Evolutionary conservation across 257 asterid species (phyloP), one percentile per base, ranked within the genome.

Genomic region (Solanum chiquidenum): DNA sequence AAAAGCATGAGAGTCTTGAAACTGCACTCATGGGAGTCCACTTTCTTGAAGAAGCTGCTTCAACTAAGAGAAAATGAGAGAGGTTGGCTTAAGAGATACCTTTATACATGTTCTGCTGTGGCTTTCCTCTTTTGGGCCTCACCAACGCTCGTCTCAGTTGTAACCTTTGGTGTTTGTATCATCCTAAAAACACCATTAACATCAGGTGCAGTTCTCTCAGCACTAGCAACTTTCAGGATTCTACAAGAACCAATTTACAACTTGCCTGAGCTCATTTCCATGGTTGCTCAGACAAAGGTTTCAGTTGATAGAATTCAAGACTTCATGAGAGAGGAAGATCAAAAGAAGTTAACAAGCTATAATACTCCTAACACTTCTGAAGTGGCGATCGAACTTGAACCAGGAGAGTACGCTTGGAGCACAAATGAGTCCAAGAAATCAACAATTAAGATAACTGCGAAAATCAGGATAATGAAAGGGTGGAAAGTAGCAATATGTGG

Each of bases 181-280:
- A 20, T 90, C 46, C 38, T 96, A 66, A 91, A 94, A 86, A 94
- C 93, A 7, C 98, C 98, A 4, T 84, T 96, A 34, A 92, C 95
- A 7, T 90, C 99, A 13, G 96, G 94, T 23, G 92, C 95, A 0
- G 98, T 96, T 83, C 95, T 96, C 27, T 96, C 98, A 5, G 98
- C 98, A 25, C 85, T 96, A 13, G 98, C 99, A 87, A 96, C 99
- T 55, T 94, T 96, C 79, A 88, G 99, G 29, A 94, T 95, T 31
- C 94, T 96, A 46, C 98, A 95, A 91, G 99, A 94, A 69, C 99
- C 99, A 27, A 96, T 96, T 69, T 96, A 96, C 88, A 95, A 94
- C 86, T 92, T 96, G 34, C 99, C 99, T 0, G 97, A 96, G 91
- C 95, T 94, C 60, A 86, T 95, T 58, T 96, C 98, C 2, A 90